Conservation (phyloP, 2,329 filamentous ascomycete species). For the Torrubiellomyces zombiae region DNA sequence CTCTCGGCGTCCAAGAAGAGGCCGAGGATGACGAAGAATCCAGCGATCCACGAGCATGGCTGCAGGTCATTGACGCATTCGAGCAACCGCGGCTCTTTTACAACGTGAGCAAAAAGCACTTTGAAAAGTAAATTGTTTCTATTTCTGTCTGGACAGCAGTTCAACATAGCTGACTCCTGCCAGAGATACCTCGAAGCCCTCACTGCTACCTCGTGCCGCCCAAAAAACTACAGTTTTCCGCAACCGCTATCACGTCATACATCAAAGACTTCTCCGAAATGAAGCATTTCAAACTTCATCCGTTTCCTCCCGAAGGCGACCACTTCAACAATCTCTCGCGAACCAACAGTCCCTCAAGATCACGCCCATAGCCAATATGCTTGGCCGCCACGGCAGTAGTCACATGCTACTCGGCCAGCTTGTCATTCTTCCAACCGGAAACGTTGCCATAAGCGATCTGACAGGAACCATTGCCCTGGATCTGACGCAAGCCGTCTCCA, state of each 20-base stretch:
- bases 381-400: conserved; percentile 65
- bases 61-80: conserved; percentile 70
- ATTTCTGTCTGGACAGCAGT: neutral
- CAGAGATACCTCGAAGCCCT: conserved; percentile 46
- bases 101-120: conserved; percentile 73
- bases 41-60: conserved; percentile 62
- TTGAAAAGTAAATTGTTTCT: conserved; percentile 45
- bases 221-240: conserved; percentile 78
- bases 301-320: conserved; percentile 42
- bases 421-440: conserved; percentile 63
- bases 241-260: conserved; percentile 80
- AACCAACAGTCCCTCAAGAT: conserved; percentile 64
- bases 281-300: conserved; percentile 79
- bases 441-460: conserved; percentile 67
- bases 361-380: conserved; percentile 62
- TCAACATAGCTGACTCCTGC: neutral
- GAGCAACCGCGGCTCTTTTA: conserved; percentile 69
- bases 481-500: conserved; percentile 59
- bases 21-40: conserved; percentile 41
- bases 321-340: conserved; percentile 42
- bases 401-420: conserved; percentile 81
- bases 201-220: conserved; percentile 56
- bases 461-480: conserved; percentile 81
- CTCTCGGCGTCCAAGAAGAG: conserved; percentile 33
- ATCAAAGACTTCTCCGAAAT: conserved; percentile 82